These are phyloP conservation scores for Stentor roeselii DNA, from an alignment of 73 alveolate species.

Conservation along the genomic window DNA sequence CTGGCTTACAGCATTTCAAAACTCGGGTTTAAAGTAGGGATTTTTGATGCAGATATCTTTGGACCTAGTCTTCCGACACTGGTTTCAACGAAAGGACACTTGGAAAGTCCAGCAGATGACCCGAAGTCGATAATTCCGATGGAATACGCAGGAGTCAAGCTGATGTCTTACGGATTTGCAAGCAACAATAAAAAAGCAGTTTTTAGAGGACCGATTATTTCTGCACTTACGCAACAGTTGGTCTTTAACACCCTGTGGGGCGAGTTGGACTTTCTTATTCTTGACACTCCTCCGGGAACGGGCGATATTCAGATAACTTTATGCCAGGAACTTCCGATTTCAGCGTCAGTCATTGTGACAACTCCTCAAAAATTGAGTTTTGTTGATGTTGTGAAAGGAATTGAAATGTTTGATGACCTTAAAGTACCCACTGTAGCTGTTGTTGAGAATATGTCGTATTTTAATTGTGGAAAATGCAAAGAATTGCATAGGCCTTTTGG, in stretches of 20 bases:
- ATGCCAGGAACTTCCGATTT: slow-evolving; percentile 74
- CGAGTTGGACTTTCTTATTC: slow-evolving; percentile 74
- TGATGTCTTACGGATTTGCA: slow-evolving; percentile 88
- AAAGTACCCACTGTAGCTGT: slow-evolving; percentile 86
- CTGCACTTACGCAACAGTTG: slow-evolving; percentile 66
- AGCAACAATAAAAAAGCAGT: slow-evolving; percentile 64
- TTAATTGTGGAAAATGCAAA: slow-evolving; percentile 65
- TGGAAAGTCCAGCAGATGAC: slow-evolving; percentile 62
- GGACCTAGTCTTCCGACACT: slow-evolving; percentile 92
- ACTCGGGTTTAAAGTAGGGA: slow-evolving; percentile 74
- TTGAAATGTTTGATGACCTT: slow-evolving; percentile 85
- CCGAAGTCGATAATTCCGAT: slow-evolving; percentile 75
- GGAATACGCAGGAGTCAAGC: slow-evolving; percentile 73
- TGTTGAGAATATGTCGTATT: slow-evolving; percentile 82
- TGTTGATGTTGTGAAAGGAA: slow-evolving; percentile 86
- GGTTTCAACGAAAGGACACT: slow-evolving; percentile 43
- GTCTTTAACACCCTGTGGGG: slow-evolving; percentile 78
- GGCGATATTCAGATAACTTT: slow-evolving; percentile 84
- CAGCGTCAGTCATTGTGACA: slow-evolving; percentile 86
- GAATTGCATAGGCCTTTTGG: slow-evolving; percentile 78
- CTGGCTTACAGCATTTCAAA: slow-evolving; percentile 68
- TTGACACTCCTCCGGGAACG: slow-evolving; percentile 96
- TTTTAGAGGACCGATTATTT: slow-evolving; percentile 91
- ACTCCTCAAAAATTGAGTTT: slow-evolving; percentile 81
- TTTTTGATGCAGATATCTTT: slow-evolving; percentile 88